Evolutionary conservation across 2,329 filamentous ascomycete genomes (phyloP).

Genomic region (Decorospora gaudefroyi): DNA sequence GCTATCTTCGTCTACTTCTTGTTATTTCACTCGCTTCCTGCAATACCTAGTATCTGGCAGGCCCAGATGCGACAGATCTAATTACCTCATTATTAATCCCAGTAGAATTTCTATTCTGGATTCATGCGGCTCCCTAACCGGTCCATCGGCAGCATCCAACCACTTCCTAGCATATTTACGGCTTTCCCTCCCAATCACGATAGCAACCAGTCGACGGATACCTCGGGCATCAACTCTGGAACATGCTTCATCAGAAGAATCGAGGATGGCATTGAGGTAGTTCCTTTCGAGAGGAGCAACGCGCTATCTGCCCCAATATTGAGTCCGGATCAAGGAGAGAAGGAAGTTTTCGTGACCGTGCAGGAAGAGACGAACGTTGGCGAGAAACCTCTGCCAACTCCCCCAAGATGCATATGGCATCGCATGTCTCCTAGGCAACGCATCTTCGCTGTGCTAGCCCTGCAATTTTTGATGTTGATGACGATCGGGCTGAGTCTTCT

Average conservation of each 20-base stretch:
- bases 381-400: conserved; percentile 32
- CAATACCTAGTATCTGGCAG: conserved; percentile 18
- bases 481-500: conserved; percentile 24
- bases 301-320: conserved; percentile 33
- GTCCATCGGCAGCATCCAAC: conserved; percentile 30
- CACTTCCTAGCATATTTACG: conserved; percentile 38
- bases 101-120: not conserved
- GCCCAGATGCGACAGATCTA: conserved; percentile 11
- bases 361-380: conserved; percentile 3
- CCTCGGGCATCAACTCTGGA: conserved; percentile 16
- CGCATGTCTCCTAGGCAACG: conserved; percentile 27
- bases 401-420: conserved; percentile 30
- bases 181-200: conserved; percentile 25
- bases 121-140: conserved; percentile 34
- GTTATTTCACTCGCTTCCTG: conserved; percentile 14
- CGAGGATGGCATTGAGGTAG: conserved; percentile 39
- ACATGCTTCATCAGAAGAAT: conserved; percentile 21
- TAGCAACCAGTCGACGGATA: conserved; percentile 8
- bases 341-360: conserved; percentile 30
- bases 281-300: conserved; percentile 37
- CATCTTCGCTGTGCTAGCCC: conserved; percentile 25
- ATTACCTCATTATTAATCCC: not conserved
- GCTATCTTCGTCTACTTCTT: conserved; percentile 22
- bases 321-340: conserved; percentile 33
- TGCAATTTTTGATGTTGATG: conserved; percentile 27